Base-by-base conservation (phyloP, 2,329 filamentous ascomycete species). In the Fusarium beomiforme region DNA sequence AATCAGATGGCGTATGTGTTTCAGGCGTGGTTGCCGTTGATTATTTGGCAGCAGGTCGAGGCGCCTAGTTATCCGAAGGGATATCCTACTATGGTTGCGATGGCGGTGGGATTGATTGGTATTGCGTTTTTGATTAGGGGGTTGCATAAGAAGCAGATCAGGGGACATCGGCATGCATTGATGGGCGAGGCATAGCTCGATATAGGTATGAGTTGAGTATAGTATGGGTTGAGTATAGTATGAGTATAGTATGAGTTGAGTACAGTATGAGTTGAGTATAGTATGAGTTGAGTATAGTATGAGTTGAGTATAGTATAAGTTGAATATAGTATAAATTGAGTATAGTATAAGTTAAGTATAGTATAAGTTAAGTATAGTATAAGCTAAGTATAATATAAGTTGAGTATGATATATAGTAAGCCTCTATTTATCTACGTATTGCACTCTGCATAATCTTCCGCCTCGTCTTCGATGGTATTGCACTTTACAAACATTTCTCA, bases 1-100 rank as follows among this genome's bases (percentile, higher is more conserved):
- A 93, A 93, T 62, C 86, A 91, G 75, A 86, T 93, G 81, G 90
- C 90, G 0, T 92, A 92, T 64, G 89, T 92, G 2, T 80, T 93
- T 47, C 90, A 92, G 75, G 89, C 90, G 0, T 93, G 91, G 91
- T 77, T 93, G 42, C 91, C 91, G 8, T 82, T 91, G 24, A 76
- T 92, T 12, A 85, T 91, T 3, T 92, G 90, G 90, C 87, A 89
- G 79, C 88, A 91, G 77, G 83, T 90, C 1, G 89, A 91, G 65
- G 88, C 86, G 0, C 90, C 90, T 1, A 70, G 80, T 42, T 92
- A 92, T 60, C 81, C 80, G 0, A 91, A 89, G 71, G 90, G 90
- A 0, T 91, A 86, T 57, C 83, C 88, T 13, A 90, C 88, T 0
- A 85, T 86, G 69, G 79, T 86, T 8, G 81, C 83, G 9, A 75